phyloP scores from a whole-genome alignment of 2,329 filamentous ascomycete genomes.

The Calonectria pseudoturangicola region DNA sequence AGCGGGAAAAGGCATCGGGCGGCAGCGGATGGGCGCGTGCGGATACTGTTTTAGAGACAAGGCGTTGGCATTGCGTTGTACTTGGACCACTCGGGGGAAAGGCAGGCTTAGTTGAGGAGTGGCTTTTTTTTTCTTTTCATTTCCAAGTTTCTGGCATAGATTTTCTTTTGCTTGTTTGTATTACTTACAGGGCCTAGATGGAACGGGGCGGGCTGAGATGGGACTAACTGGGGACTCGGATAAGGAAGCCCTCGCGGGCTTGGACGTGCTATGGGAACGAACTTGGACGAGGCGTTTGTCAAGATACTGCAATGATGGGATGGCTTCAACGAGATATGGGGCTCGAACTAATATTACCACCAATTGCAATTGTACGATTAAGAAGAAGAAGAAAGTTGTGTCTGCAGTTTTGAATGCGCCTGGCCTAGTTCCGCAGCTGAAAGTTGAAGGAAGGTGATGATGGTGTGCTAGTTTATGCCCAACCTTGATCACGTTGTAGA shows the following conservation, averaged over 20 bases:
- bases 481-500: constrained; percentile 30
- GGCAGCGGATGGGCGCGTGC: constrained; percentile 45
- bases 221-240: constrained; percentile 39
- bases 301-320: constrained; percentile 42
- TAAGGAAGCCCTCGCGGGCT: constrained; percentile 51
- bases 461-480: constrained; percentile 49
- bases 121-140: constrained; percentile 48
- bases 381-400: constrained; percentile 31
- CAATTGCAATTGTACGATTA: constrained; percentile 40
- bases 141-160: constrained; percentile 47
- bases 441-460: constrained; percentile 25
- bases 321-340: constrained; percentile 35
- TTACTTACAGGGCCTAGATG: constrained; percentile 50
- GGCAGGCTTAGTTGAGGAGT: constrained; percentile 37
- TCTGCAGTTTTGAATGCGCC: constrained; percentile 28
- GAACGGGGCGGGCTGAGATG: constrained; percentile 43
- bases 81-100: constrained; percentile 44
- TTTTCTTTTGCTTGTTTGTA: constrained; percentile 46
- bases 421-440: constrained; percentile 20
- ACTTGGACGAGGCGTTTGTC: constrained; percentile 49
- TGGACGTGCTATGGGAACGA: constrained; percentile 42
- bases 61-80: constrained; percentile 50
- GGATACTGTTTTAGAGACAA: constrained; percentile 52
- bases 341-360: constrained; percentile 42
- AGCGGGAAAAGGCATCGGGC: constrained; percentile 42